Evolutionary conservation across 139 green algal genomes (phyloP).

Genomic region (Dunaliella primolecta): DNA sequence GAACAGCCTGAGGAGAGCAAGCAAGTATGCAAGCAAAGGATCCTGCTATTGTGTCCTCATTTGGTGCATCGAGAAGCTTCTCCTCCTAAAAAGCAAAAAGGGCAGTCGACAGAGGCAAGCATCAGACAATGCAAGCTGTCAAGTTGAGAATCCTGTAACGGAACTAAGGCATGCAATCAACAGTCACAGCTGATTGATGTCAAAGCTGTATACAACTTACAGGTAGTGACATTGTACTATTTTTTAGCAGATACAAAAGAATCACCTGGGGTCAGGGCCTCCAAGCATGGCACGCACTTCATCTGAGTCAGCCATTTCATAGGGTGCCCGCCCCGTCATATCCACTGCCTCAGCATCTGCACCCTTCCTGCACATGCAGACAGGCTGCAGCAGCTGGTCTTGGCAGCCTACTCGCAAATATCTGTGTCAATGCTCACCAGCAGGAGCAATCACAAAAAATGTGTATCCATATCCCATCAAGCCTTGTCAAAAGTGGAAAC

Average conservation of each 20-base stretch:
- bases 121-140: too few relatives aligned
- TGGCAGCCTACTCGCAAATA: neutral
- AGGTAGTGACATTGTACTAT: too few relatives aligned
- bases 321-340: conserved; percentile 30
- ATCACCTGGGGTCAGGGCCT: conserved; percentile 54
- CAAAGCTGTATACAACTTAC: too few relatives aligned
- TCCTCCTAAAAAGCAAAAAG: too few relatives aligned
- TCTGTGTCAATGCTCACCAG: neutral
- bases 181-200: too few relatives aligned
- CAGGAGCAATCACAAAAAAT: neutral
- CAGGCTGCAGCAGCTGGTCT: neutral
- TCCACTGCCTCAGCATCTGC: neutral
- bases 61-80: too few relatives aligned
- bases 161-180: too few relatives aligned
- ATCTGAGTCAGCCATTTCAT: conserved; percentile 43
- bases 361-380: neutral
- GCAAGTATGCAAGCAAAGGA: too few relatives aligned
- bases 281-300: conserved; percentile 56
- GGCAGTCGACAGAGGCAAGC: too few relatives aligned
- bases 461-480: neutral
- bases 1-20: conserved; percentile 36
- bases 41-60: too few relatives aligned
- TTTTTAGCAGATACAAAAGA: too few relatives aligned
- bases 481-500: neutral
- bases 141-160: too few relatives aligned